Evolutionary conservation across 2,329 filamentous ascomycete species (phyloP), one percentile per base, ranked within the genome.

Genomic region (Sarocladium strictum): DNA sequence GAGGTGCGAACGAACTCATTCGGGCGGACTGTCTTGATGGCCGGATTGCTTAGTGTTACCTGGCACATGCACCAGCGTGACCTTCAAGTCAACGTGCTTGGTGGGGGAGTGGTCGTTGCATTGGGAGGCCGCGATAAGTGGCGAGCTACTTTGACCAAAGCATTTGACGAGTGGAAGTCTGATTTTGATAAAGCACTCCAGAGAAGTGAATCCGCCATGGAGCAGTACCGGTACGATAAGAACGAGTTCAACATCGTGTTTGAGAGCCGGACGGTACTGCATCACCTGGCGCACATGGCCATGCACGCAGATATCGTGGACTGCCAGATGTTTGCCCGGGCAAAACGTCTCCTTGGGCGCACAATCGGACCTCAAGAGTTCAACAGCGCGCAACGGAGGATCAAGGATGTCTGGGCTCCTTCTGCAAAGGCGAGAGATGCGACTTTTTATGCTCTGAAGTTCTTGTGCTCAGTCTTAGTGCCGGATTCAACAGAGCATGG

Each of bases 1-100:
- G 84, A 83, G 55, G 92, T 97, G 3, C 84, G 86, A 53, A 97
- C 94, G 2, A 97, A 97, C 67, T 87, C 90, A 0, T 99, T 97
- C 65, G 94, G 93, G 1, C 85, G 94, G 37, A 94, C 89, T 2
- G 90, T 96, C 43, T 77, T 99, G 53, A 97, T 97, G 91, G 88
- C 93, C 1, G 94, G 94, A 0, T 74, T 99, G 26, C 76, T 97
- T 23, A 97, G 90, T 61, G 90, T 97, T 27, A 94, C 89, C 65
- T 97, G 91, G 90, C 93, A 97, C 68, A 93, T 97, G 88, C 94
- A 96, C 66, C 92, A 97, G 68, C 83, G 93, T 64, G 94, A 97
- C 67, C 80, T 97, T 14, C 93, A 97, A 72, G 87, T 96, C 56
- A 93, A 86, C 66, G 91, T 91, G 1, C 78, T 97, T 0, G 91